phyloP scores from a whole-genome alignment of 164 flowering plant genomes.

The Paratinospora sagittata region DNA sequence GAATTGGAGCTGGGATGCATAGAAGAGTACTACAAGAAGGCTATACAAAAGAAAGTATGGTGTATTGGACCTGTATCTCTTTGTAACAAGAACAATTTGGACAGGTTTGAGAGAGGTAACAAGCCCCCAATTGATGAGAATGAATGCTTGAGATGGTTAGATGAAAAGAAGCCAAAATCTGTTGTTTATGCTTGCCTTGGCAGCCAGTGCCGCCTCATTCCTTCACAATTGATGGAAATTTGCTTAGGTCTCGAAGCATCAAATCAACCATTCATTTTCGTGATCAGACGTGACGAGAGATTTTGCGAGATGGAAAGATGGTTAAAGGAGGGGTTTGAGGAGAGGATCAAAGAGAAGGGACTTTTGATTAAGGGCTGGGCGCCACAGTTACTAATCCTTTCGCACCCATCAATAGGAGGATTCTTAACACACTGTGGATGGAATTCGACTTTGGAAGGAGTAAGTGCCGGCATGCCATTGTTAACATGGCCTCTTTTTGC shows the following conservation, averaged over 20 bases:
- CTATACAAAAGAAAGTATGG: slow-evolving; percentile 32
- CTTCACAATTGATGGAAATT: slow-evolving; percentile 41
- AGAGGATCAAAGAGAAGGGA: slow-evolving; percentile 42
- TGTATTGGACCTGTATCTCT: slow-evolving; percentile 44
- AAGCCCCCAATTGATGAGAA: slow-evolving; percentile 25
- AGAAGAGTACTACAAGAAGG: slow-evolving; percentile 18
- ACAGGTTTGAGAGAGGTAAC: slow-evolving; percentile 37
- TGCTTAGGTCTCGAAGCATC: slow-evolving; percentile 52
- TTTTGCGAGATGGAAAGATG: slow-evolving; percentile 29
- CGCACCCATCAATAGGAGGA: slow-evolving; percentile 46
- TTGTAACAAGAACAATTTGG: slow-evolving; percentile 24
- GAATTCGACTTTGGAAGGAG: slow-evolving; percentile 59
- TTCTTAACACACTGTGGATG: slow-evolving; percentile 70
- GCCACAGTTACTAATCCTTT: slow-evolving; percentile 50
- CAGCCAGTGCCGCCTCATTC: slow-evolving; percentile 20
- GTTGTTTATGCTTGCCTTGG: slow-evolving; percentile 57
- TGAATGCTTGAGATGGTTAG: no score
- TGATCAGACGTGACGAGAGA: slow-evolving; percentile 17
- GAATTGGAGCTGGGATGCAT: slow-evolving; percentile 38
- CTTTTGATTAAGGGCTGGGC: slow-evolving; percentile 63
- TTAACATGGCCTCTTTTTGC: slow-evolving; percentile 59
- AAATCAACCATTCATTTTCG: slow-evolving; percentile 44
- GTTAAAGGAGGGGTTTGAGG: slow-evolving; percentile 42
- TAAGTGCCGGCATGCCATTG: slow-evolving; percentile 48
- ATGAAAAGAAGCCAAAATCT: slow-evolving; percentile 25